A percentile compares a stretch with the other conserved stretches of the same genome.
Conservation (phyloP, 2,329 filamentous ascomycete genomes). For the Hypoxylon sp. region DNA sequence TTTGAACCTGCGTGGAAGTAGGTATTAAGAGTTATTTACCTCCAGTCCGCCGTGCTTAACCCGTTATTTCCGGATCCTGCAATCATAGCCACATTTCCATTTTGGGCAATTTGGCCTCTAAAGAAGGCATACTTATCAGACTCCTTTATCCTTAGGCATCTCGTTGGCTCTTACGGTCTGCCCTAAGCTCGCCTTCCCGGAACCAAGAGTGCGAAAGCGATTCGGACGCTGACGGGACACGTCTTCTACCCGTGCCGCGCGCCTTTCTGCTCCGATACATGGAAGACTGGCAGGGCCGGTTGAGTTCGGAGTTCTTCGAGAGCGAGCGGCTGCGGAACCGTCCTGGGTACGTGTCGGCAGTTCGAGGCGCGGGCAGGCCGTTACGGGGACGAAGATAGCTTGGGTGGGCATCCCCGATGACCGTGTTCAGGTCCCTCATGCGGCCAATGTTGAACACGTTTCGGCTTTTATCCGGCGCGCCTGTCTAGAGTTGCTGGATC, state of each 20-base stretch:
- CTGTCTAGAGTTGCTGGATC: slow-evolving; percentile 18
- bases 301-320: slow-evolving; percentile 2
- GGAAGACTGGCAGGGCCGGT: slow-evolving; percentile 17
- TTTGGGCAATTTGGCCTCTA: no score
- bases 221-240: slow-evolving; percentile 13
- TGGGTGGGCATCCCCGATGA: slow-evolving; percentile 35
- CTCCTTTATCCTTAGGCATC: no score
- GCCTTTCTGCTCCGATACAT: slow-evolving; percentile 22
- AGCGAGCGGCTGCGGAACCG: slow-evolving; percentile 30
- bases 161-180: no score
- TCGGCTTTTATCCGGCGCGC: slow-evolving; percentile 24
- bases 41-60: no score
- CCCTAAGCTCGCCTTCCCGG: neutral
- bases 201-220: neutral
- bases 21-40: no score
- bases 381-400: slow-evolving; percentile 16
- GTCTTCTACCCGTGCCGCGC: slow-evolving; percentile 19
- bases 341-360: neutral
- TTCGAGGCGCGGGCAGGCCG: slow-evolving; percentile 25
- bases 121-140: no score
- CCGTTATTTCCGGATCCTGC: no score
- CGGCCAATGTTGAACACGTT: slow-evolving; percentile 24
- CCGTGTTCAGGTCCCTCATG: slow-evolving; percentile 32
- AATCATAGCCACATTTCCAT: no score
- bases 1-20: no score